These are phyloP conservation scores for Podaxis rugospora DNA, from an alignment of 768 basidiomycete genomes.

Conservation along the genomic window DNA sequence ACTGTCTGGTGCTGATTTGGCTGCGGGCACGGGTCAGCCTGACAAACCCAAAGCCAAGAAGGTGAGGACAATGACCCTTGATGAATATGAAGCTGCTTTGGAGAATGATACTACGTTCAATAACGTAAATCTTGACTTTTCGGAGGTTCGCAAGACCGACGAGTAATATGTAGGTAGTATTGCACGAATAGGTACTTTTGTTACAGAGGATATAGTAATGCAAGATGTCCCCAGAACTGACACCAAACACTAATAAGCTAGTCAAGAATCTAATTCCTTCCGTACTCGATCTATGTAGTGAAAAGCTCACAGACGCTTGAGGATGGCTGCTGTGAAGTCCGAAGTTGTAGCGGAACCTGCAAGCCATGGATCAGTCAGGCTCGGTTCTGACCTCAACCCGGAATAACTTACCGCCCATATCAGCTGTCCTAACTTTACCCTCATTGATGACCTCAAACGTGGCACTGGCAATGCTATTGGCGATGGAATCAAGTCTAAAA, in stretches of 20 bases:
- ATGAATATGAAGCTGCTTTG: slow-evolving; percentile 49
- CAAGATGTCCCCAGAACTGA: neutral
- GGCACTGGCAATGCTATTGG: slow-evolving; percentile 88
- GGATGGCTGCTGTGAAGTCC: slow-evolving; percentile 91
- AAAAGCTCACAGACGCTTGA: slow-evolving; percentile 59
- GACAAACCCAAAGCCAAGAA: slow-evolving; percentile 37
- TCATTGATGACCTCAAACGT: slow-evolving; percentile 91
- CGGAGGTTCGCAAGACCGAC: neutral
- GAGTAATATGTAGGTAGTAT: neutral
- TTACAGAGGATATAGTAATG: slow-evolving; percentile 11
- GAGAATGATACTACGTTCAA: slow-evolving; percentile 46
- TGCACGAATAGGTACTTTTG: slow-evolving; percentile 16
- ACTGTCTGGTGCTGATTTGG: slow-evolving; percentile 7
- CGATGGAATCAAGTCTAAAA: slow-evolving; percentile 80
- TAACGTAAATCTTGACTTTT: slow-evolving; percentile 35
- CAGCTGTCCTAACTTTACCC: slow-evolving; percentile 86
- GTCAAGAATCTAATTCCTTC: slow-evolving; percentile 16
- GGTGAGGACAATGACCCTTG: slow-evolving; percentile 31
- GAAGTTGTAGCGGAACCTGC: slow-evolving; percentile 85
- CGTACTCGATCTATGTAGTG: slow-evolving; percentile 4
- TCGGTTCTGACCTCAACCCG: neutral
- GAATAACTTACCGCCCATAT: slow-evolving; percentile 80
- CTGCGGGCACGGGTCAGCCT: slow-evolving; percentile 11
- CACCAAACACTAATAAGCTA: slow-evolving; percentile 14
- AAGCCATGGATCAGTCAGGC: slow-evolving; percentile 10